phyloP scores from a whole-genome alignment of 2,329 filamentous ascomycete genomes.

The Dryadomyces quercivorus region DNA sequence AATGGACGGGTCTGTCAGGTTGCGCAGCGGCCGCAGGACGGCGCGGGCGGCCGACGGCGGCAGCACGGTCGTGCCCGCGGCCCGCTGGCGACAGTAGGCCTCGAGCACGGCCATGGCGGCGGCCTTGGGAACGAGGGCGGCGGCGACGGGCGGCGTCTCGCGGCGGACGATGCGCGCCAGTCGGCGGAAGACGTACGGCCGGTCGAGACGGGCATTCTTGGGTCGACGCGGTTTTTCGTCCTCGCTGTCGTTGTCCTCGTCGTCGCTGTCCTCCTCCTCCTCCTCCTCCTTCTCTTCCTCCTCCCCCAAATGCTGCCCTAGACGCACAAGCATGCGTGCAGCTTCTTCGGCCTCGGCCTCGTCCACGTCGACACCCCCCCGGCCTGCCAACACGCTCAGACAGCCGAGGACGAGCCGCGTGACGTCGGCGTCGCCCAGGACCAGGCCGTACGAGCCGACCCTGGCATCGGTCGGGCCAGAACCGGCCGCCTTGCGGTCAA shows the following conservation, averaged over 20 bases:
- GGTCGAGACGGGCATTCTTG: slow-evolving; percentile 23
- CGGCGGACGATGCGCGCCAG: slow-evolving; percentile 68
- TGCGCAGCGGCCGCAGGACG: slow-evolving; percentile 53
- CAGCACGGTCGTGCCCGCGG: slow-evolving; percentile 38
- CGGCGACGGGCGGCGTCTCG: slow-evolving; percentile 52
- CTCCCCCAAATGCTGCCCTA: slow-evolving; percentile 49
- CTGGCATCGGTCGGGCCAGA: slow-evolving; percentile 33
- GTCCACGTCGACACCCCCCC: slow-evolving; percentile 40
- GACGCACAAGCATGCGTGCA: slow-evolving; percentile 70
- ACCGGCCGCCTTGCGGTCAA: slow-evolving; percentile 48
- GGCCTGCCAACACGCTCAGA: slow-evolving; percentile 43
- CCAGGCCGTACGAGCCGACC: slow-evolving; percentile 56
- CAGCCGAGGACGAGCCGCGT: slow-evolving; percentile 39
- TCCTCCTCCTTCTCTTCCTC: slow-evolving; percentile 37
- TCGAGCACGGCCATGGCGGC: slow-evolving; percentile 65
- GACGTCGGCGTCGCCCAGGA: slow-evolving; percentile 53
- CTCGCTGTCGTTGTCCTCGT: slow-evolving; percentile 24
- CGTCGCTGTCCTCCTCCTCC: slow-evolving; percentile 23
- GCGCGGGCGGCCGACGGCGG: slow-evolving; percentile 40
- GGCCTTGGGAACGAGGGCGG: slow-evolving; percentile 59
- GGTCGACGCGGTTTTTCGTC: background rate
- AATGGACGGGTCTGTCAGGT: slow-evolving; percentile 71
- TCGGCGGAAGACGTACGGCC: slow-evolving; percentile 59
- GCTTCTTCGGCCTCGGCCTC: slow-evolving; percentile 69
- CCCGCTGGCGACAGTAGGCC: slow-evolving; percentile 49